A percentile compares a stretch with the other conserved stretches of the same genome.
Conservation (phyloP, 2,329 filamentous ascomycete species). For the Ceratocystis harringtonii region DNA sequence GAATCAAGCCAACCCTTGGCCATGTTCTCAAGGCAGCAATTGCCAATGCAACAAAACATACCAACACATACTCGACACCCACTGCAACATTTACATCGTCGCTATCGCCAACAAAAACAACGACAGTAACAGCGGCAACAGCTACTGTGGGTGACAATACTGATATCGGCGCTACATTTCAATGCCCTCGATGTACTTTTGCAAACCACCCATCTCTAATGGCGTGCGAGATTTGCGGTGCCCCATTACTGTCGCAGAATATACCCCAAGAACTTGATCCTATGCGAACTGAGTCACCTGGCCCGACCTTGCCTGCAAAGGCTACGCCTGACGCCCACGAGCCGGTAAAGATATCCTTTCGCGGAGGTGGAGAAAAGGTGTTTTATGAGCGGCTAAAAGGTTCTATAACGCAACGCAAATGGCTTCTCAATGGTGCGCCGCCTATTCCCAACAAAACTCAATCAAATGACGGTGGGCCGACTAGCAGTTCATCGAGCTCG, state of each 20-base stretch:
- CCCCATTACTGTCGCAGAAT: constrained; percentile 47
- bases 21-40: constrained; percentile 80
- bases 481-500: constrained; percentile 21
- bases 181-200: constrained; percentile 85
- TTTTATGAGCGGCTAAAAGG: constrained; percentile 82
- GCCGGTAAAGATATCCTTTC: constrained; percentile 81
- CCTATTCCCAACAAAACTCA: constrained; percentile 51
- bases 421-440: constrained; percentile 80
- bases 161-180: constrained; percentile 26
- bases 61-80: background rate
- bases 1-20: constrained; percentile 76
- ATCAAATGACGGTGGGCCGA: constrained; percentile 22
- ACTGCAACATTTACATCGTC: no score
- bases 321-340: constrained; percentile 44
- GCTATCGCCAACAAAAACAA: no score
- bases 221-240: constrained; percentile 83
- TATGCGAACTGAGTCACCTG: constrained; percentile 58
- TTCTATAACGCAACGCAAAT: constrained; percentile 83
- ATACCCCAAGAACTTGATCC: constrained; percentile 25
- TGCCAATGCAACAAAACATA: constrained; percentile 49
- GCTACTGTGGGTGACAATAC: background rate
- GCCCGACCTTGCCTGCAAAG: constrained; percentile 42
- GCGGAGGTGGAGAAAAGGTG: constrained; percentile 72
- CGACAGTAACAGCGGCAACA: background rate
- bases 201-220: constrained; percentile 76